A percentile compares a stretch with the other conserved stretches of the same genome.
phyloP scores from a whole-genome alignment of 352 stramenopile species.

The Plasmopara muralis region DNA sequence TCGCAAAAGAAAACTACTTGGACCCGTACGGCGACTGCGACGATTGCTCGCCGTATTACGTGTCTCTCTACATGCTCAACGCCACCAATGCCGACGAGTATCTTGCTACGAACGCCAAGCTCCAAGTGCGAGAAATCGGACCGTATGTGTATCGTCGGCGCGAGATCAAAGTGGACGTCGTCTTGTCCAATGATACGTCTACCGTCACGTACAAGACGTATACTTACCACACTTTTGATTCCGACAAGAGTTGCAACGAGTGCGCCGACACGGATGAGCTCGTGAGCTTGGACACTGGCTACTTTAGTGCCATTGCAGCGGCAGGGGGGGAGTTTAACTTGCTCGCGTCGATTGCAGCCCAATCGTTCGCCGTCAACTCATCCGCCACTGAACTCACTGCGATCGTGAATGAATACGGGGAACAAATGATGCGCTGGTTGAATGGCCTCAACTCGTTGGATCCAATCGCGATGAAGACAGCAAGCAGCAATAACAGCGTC shows the following conservation, averaged over 20 bases:
- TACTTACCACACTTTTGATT: conserved; percentile 61
- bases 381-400: conserved; percentile 12
- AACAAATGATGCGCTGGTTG: conserved; percentile 66
- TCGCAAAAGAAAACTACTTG: conserved; percentile 35
- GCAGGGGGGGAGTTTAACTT: conserved; percentile 58
- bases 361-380: conserved; percentile 34
- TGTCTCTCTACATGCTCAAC: conserved; percentile 65
- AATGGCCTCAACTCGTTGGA: conserved; percentile 78
- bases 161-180: conserved; percentile 56
- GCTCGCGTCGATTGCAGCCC: conserved; percentile 32
- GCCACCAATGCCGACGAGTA: conserved; percentile 66
- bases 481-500: conserved; percentile 32
- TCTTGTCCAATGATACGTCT: conserved; percentile 43
- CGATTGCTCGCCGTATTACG: conserved; percentile 72
- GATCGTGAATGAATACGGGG: conserved; percentile 32
- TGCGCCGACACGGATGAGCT: conserved; percentile 54
- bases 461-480: conserved; percentile 48
- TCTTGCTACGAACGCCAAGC: conserved; percentile 38
- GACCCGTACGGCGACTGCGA: conserved; percentile 69
- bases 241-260: conserved; percentile 34
- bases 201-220: conserved; percentile 70
- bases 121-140: conserved; percentile 56
- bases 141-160: conserved; percentile 66
- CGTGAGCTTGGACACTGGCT: conserved; percentile 50
- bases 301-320: conserved; percentile 59